Base-by-base conservation (phyloP, 768 basidiomycete genomes). In the Auriscalpium vulgare region DNA sequence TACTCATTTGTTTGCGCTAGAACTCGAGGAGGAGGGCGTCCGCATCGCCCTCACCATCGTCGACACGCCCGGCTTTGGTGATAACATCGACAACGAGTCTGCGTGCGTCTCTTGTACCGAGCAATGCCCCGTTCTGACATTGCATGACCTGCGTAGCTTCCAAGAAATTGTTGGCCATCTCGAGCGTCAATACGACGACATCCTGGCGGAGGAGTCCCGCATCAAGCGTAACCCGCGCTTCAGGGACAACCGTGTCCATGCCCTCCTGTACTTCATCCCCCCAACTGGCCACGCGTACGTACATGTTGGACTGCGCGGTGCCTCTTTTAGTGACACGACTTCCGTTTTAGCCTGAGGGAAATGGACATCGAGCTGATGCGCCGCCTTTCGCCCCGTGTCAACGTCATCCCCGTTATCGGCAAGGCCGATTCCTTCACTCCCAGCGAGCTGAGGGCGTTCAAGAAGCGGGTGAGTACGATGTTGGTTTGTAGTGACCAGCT, bases 351-450 rank as follows among this genome's bases (percentile, higher is more conserved):
- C 29, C 75, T 99, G 66, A 82, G 97, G 58, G 97, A 98, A 70
- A 95, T 99, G 85, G 97, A 98, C 69, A 98, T 98, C 58, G 95
- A 98, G 69, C 79, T 99, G 55, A 99, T 99, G 97, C 88, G 94
- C 61, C 91, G 95, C 61, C 82, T 98, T 53, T 95, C 97, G 3
- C 94, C 94, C 23, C 88, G 95, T 55, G 97, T 97, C 71, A 99
- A 99, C 68, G 97, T 99, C 61, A 99, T 99, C 62, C 97, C 97
- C 49, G 95, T 98, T 66, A 81, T 91, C 66, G 97, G 97, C 57
- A 99, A 99, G 71, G 90, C 95, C 1, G 97, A 99, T 69, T 85
- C 92, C 14, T 74, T 99, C 68, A 99, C 95, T 10, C 93, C 94
- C 3, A 84, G 81, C 59, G 97, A 98, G 69, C 83, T 98, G 53